phyloP scores from a whole-genome alignment of 495 filamentous ascomycete genomes.

The Podospora fimiseda region DNA sequence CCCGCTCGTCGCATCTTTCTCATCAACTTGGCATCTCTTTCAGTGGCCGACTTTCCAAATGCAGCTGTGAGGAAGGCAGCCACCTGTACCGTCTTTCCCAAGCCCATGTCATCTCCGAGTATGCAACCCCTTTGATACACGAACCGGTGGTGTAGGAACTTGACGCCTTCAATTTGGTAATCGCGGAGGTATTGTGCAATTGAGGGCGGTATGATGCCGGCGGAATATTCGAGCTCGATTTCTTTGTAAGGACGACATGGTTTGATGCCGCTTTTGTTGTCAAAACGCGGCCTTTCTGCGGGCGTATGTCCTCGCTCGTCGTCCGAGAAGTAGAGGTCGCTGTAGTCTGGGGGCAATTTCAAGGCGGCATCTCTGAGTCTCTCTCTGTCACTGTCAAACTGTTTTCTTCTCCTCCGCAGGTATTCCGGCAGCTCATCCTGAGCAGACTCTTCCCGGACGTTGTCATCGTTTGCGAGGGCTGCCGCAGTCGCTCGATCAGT shows the following conservation, averaged over 20 bases:
- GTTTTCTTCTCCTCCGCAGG: slow-evolving; percentile 44
- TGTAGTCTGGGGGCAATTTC: slow-evolving; percentile 71
- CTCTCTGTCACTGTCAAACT: slow-evolving; percentile 52
- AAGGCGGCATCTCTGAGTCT: slow-evolving; percentile 61
- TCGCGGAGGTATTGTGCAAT: slow-evolving; percentile 89
- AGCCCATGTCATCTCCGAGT: slow-evolving; percentile 92
- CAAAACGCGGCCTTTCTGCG: slow-evolving; percentile 65
- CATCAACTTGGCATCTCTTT: slow-evolving; percentile 85
- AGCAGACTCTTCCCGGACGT: slow-evolving; percentile 22
- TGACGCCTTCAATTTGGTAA: slow-evolving; percentile 83
- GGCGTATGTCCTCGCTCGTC: slow-evolving; percentile 60
- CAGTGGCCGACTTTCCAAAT: slow-evolving; percentile 92
- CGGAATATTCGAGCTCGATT: slow-evolving; percentile 65
- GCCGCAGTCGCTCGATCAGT: slow-evolving; percentile 8
- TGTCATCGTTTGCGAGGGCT: slow-evolving; percentile 5
- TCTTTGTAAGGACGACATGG: slow-evolving; percentile 66
- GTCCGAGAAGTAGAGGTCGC: slow-evolving; percentile 81
- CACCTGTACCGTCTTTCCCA: slow-evolving; percentile 96
- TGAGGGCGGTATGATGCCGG: slow-evolving; percentile 79
- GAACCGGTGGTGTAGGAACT: slow-evolving; percentile 83
- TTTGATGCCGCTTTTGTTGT: slow-evolving; percentile 42
- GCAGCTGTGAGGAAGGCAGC: slow-evolving; percentile 89
- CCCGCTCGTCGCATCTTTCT: slow-evolving; percentile 66
- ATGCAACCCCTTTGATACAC: slow-evolving; percentile 90
- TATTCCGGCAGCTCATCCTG: slow-evolving; percentile 40